Base-by-base conservation (phyloP, 495 filamentous ascomycete species). In the Penicillium robsamsonii region DNA sequence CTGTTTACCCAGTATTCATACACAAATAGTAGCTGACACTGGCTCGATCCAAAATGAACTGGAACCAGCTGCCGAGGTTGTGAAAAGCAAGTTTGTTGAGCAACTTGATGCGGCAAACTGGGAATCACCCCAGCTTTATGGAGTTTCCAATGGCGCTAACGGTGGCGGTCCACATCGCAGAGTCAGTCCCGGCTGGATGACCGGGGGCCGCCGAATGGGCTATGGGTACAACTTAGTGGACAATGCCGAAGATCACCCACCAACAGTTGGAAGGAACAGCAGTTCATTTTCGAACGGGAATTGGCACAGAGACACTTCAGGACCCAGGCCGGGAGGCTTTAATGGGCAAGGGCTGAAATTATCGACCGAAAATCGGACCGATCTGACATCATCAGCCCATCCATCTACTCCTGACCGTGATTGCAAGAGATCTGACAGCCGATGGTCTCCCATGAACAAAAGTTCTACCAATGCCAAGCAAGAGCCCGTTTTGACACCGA, bases 141-240 rank as follows among this genome's bases (percentile, higher is more conserved):
- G 41, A 10, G 27, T 12, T 9, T 33, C 52, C 2, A 56, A 55
- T 9, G 56, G 55, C 5, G 45, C 52, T 8, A 48, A 42, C 22
- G 52, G 57, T 22, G 20, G 38, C 15, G 43, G 24, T 5, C 56
- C 64, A 5, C 53, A 66, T 43, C 70, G 75, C 10, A 75, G 66
- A 55, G 62, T 77, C 31, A 79, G 76, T 53, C 51, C 72, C 18
- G 76, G 74, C 12, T 79, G 76, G 76, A 75, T 79, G 71, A 73
- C 76, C 10, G 73, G 64, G 10, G 76, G 76, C 9, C 68, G 68
- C 45, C 72, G 76, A 15, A 56, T 73, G 38, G 76, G 76, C 0
- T 79, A 79, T 57, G 76, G 76, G 3, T 79, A 77, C 50, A 68
- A 59, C 15, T 41, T 71, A 24, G 71, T 79, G 5, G 56, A 66